Evolutionary conservation across 2,329 filamentous ascomycete genomes (phyloP), one percentile per base, ranked within the genome.

Genomic region (Exophiala sideris): DNA sequence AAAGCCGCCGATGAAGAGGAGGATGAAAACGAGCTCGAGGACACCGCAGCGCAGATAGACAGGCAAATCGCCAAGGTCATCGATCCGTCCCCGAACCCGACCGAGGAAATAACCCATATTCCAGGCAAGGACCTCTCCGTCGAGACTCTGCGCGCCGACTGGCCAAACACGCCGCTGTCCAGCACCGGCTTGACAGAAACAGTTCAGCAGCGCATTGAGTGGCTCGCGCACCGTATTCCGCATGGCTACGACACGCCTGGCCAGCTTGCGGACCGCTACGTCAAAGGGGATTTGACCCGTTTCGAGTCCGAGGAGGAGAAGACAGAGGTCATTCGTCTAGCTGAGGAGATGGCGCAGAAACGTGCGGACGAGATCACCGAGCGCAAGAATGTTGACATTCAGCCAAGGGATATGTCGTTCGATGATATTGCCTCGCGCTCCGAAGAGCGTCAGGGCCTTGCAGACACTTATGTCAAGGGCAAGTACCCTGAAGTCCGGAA

Each of bases 281-380:
- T 53, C 8, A 61, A 61, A 36, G 62, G 62, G 20, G 50, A 60
- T 11, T 50, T 65, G 20, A 60, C 57, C 12, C 54, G 54, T 14
- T 64, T 65, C 36, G 60, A 65, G 42, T 57, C 53, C 18, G 61
- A 59, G 38, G 50, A 54, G 42, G 61, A 65, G 54, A 61, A 61
- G 38, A 36, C 61, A 29, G 45, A 52, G 14, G 60, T 65, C 21
- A 32, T 64, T 9, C 40, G 52, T n/a, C 34, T 63, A 10, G 62
- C 61, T 20, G 44, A 50, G 24, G 52, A 60, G 32, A 48, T 62
- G 45, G 45, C 52, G 9, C 46, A 56, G 50, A 45, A 54, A 24
- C 44, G 51, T 18, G 54, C 58, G 10, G 58, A 61, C 16, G 50
- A 57, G 16, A 45, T 58, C 16, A 57, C 45, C 2, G 58, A 61